Base-by-base conservation (phyloP, 23 red algal species). In the Gracilaria vermiculophylla region DNA sequence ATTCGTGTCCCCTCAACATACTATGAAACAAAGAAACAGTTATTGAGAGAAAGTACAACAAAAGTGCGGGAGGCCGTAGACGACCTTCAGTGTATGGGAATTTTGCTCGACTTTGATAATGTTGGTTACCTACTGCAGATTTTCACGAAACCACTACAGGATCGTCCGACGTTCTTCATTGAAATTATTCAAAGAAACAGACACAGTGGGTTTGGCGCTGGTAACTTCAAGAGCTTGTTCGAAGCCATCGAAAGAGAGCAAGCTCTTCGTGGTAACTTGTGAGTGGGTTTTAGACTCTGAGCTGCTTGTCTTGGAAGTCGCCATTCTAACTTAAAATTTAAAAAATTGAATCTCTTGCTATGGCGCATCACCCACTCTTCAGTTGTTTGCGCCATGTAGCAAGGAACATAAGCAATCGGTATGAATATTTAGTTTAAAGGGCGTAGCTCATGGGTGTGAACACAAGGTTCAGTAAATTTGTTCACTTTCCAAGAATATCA, bases 221-320 rank as follows among this genome's bases (percentile, higher is more conserved):
- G 93, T 49, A 99, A 99, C 64, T 99, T 99, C 65, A 95, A 94
- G 80, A 94, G 85, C 60, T 80, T 99, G 23, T 99, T 99, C 50
- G 89, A 99, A 81, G 97, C 92, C 40, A 96, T 99, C 34, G 97
- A 99, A 74, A 77, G 86, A 47, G 97, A 95, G 29, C 97, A 99
- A 82, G 90, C 83, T 13, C 62, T 70, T n/a, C 89, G 97, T 19
- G 93, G 93, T 24, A 99, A 99, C 52, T 49, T 99, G 16, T 99
- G 24, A 58, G 29, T 9, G 5, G 6, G 16, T 36, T 64, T 35
- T 15, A 14, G 29, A 15, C 24, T 64, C 25, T 34, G 58, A 23
- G 12, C 5, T 64, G 58, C 16, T 35, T 64, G 25, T 35, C 35
- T 64, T 31, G 35, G 58, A 15, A 12, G 55, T 61, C 55, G 12